phyloP scores from a whole-genome alignment of 768 basidiomycete genomes.

The Leccinum incarnatum region DNA sequence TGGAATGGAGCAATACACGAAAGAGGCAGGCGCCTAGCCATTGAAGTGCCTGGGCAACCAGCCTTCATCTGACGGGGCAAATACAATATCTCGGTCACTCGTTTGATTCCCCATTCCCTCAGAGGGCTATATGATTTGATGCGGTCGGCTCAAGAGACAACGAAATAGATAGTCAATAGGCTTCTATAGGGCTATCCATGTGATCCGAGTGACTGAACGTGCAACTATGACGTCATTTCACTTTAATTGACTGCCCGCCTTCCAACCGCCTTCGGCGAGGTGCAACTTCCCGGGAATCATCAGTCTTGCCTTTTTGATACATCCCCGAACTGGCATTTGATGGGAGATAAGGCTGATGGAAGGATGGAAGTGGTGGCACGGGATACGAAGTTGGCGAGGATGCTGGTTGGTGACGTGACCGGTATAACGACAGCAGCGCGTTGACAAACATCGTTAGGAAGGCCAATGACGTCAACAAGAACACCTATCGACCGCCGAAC shows the following conservation, averaged over 20 bases:
- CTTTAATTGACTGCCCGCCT: conserved; percentile 52
- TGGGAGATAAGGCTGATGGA: conserved; percentile 50
- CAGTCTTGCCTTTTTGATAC: conserved; percentile 34
- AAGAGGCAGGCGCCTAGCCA: conserved; percentile 9
- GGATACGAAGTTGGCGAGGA: conserved; percentile 40
- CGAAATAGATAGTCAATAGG: conserved; percentile 20
- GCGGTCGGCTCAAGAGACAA: conserved; percentile 16
- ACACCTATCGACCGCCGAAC: conserved; percentile 43
- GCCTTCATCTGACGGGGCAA: conserved; percentile 12
- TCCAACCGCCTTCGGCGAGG: conserved; percentile 55
- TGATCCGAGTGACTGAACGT: conserved; percentile 28
- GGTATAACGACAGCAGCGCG: conserved; percentile 73
- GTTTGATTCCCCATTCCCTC: conserved; percentile 25
- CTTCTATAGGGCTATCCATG: conserved; percentile 22
- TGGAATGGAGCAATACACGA: conserved; percentile 7
- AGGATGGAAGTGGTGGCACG: conserved; percentile 38
- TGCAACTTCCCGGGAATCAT: conserved; percentile 39
- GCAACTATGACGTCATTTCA: conserved; percentile 40
- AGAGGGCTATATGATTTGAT: conserved; percentile 24
- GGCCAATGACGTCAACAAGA: conserved; percentile 70
- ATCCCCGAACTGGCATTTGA: conserved; percentile 50
- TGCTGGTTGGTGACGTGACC: conserved; percentile 56
- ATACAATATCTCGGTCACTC: conserved; percentile 4
- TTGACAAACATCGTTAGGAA: conserved; percentile 82
- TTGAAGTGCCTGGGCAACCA: conserved; percentile 9